Conservation (phyloP, 2,329 filamentous ascomycete species). For the Hymenoscyphus repandus region DNA sequence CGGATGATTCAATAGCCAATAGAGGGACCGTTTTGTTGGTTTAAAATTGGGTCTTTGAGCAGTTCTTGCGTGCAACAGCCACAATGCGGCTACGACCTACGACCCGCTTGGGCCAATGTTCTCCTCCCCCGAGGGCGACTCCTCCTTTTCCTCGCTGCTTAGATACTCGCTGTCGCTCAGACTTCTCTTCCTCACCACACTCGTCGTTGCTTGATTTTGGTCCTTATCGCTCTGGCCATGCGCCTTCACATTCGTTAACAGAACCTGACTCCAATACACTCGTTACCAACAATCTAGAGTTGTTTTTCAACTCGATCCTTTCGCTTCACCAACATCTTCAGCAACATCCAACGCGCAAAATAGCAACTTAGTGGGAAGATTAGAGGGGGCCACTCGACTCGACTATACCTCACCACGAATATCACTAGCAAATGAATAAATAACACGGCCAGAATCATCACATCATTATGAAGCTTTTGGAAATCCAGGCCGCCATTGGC, state of each 20-base stretch:
- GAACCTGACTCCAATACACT: background rate
- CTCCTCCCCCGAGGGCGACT: background rate
- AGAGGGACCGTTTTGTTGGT: too few relatives aligned
- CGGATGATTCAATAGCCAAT: background rate
- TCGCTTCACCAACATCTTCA: too few relatives aligned
- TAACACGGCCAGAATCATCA: background rate
- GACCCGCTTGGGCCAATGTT: background rate
- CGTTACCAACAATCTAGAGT: background rate
- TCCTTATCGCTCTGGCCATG: conserved; percentile 3
- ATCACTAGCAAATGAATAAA: background rate
- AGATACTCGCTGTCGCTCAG: background rate
- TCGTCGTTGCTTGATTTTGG: conserved; percentile 2
- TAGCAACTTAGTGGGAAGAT: background rate
- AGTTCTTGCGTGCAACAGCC: background rate
- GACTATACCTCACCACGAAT: background rate
- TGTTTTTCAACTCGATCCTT: background rate
- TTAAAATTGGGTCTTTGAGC: too few relatives aligned
- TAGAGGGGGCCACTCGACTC: background rate
- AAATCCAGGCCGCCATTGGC: conserved; percentile 44
- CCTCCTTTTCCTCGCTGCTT: background rate
- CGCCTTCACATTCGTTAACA: conserved; percentile 3
- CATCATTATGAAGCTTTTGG: conserved; percentile 48
- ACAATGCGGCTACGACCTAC: background rate
- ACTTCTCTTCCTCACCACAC: background rate
- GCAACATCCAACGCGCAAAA: too few relatives aligned